Conservation (phyloP, 352 stramenopile genomes). For the Blastocystis sp. region DNA sequence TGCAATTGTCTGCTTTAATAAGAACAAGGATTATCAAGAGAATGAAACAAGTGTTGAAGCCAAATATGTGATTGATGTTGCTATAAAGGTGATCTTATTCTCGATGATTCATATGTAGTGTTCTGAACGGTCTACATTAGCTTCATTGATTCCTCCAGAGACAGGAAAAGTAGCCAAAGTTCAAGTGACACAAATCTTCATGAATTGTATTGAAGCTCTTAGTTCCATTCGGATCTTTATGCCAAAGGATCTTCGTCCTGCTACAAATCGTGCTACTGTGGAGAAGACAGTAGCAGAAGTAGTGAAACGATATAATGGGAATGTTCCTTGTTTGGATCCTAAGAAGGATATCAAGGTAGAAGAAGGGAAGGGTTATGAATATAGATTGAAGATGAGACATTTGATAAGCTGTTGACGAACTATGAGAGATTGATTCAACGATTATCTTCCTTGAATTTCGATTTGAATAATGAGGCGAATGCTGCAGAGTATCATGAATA, state of each 20-base stretch:
- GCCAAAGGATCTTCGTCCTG: slow-evolving; percentile 68
- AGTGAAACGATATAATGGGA: slow-evolving; percentile 69
- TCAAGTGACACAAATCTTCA: slow-evolving; percentile 69
- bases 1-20: slow-evolving; percentile 69
- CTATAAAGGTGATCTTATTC: not conserved
- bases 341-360: slow-evolving; percentile 63
- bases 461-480: slow-evolving; percentile 10
- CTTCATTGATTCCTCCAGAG: slow-evolving; percentile 25
- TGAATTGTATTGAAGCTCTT: slow-evolving; percentile 71
- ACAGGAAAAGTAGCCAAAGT: slow-evolving; percentile 18
- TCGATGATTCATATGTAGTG: not conserved
- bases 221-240: slow-evolving; percentile 72
- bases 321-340: slow-evolving; percentile 64
- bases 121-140: slow-evolving; percentile 30
- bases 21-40: slow-evolving; percentile 60
- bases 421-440: slow-evolving; percentile 18
- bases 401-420: slow-evolving; percentile 79
- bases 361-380: not conserved
- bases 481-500: slow-evolving; percentile 77
- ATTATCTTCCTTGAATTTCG: slow-evolving; percentile 45
- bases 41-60: not conserved
- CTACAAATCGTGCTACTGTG: slow-evolving; percentile 69
- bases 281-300: slow-evolving; percentile 71
- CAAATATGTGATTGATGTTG: slow-evolving; percentile 48
- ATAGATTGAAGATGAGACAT: slow-evolving; percentile 80